phyloP scores from a whole-genome alignment of 1,284 basidiomycete species.

The Puccinia polysora region DNA sequence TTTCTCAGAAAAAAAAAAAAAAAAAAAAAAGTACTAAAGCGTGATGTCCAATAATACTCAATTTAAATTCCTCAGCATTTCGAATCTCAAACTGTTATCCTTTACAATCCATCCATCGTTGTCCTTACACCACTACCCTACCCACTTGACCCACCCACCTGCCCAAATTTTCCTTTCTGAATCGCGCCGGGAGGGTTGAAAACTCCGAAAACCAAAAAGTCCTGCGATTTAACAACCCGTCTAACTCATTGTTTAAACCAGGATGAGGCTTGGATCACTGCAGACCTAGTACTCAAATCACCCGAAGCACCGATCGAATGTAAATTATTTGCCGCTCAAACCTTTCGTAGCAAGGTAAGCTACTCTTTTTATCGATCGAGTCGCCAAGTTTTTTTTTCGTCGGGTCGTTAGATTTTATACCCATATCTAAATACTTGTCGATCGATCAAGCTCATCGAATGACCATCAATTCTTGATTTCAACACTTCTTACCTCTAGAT shows the following conservation, averaged over 20 bases:
- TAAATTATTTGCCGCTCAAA: constrained; percentile 92
- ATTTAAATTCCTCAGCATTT: too few relatives aligned
- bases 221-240: too few relatives aligned
- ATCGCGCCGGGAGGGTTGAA: constrained; percentile 52
- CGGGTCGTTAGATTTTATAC: too few relatives aligned
- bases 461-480: too few relatives aligned
- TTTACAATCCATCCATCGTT: constrained; percentile 48
- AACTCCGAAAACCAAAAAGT: too few relatives aligned
- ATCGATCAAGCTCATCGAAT: constrained; percentile 4
- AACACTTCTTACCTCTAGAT: constrained; percentile 61
- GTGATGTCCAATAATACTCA: too few relatives aligned
- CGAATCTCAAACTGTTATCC: background rate
- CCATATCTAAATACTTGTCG: background rate
- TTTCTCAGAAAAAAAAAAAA: too few relatives aligned
- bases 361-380: constrained; percentile 37
- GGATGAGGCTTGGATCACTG: constrained; percentile 92
- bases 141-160: too few relatives aligned
- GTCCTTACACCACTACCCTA: too few relatives aligned
- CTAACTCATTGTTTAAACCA: too few relatives aligned
- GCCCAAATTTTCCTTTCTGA: constrained; percentile 57
- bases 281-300: constrained; percentile 79
- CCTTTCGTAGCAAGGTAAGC: constrained; percentile 84
- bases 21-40: too few relatives aligned
- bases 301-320: constrained; percentile 73
- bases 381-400: constrained; percentile 2